A percentile compares a stretch with the other conserved stretches of the same genome.
Evolutionary conservation across 2,329 filamentous ascomycete genomes (phyloP).

Genomic region (Chrysoporthe cubensis): DNA sequence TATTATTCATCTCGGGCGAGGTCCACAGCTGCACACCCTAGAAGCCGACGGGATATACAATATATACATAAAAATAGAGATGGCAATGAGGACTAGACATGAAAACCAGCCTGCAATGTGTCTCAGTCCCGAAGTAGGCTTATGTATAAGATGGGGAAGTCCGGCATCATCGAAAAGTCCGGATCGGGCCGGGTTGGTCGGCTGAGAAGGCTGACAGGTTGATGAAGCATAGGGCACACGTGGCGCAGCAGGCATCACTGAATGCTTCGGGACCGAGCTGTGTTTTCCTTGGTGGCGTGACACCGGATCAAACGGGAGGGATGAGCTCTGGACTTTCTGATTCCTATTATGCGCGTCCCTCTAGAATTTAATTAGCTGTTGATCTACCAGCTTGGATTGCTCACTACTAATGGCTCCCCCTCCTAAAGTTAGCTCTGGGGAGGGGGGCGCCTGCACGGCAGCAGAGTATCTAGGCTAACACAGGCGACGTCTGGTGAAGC

Average conservation of each 20-base stretch:
- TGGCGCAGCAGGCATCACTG: background rate
- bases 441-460: no score
- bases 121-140: conserved; percentile 10
- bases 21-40: background rate
- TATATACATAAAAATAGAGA: background rate
- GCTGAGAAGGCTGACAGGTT: background rate
- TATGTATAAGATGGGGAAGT: conserved; percentile 28
- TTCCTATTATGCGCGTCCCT: background rate
- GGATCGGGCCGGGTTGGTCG: conserved; percentile 20
- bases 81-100: background rate
- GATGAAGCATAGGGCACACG: background rate
- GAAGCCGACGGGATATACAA: background rate
- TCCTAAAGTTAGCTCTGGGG: no score
- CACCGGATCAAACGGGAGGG: background rate
- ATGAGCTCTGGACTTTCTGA: background rate
- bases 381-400: no score
- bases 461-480: no score
- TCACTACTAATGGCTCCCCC: no score
- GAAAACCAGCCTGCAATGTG: background rate
- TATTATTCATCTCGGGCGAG: conserved; percentile 14
- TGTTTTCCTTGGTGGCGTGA: background rate
- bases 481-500: no score
- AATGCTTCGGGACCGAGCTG: conserved; percentile 23
- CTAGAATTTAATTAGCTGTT: no score
- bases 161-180: conserved; percentile 23